These are phyloP conservation scores for Ehretia macrophylla DNA, from an alignment of 257 asterid genomes.

Conservation along the genomic window DNA sequence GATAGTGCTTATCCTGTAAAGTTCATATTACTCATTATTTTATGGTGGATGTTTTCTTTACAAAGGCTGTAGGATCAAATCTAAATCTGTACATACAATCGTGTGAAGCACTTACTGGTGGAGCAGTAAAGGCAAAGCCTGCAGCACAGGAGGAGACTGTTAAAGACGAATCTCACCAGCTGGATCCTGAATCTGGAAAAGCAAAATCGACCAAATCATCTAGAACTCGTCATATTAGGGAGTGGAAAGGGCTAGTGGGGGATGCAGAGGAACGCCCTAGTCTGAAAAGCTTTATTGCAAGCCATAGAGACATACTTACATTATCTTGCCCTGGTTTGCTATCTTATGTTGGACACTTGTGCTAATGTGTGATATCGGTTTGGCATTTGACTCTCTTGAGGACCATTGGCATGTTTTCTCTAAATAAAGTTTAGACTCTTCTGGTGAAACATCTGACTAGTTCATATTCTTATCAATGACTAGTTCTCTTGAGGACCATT, in stretches of 20 bases:
- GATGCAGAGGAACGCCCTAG: slow-evolving; percentile 39
- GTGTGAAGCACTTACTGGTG: slow-evolving; percentile 35
- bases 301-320: too few relatives aligned
- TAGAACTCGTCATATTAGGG: slow-evolving; percentile 33
- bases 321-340: too few relatives aligned
- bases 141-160: slow-evolving; percentile 29
- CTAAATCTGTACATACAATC: slow-evolving; percentile 53
- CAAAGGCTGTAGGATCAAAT: slow-evolving; percentile 72
- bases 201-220: slow-evolving; percentile 27
- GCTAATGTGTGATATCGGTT: too few relatives aligned
- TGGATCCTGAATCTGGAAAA: slow-evolving; percentile 44
- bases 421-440: too few relatives aligned
- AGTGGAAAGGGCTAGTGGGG: slow-evolving; percentile 38
- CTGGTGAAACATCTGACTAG: too few relatives aligned
- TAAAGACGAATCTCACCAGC: slow-evolving; percentile 34
- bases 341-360: too few relatives aligned
- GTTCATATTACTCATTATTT: slow-evolving; percentile 12
- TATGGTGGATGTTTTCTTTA: slow-evolving; percentile 6
- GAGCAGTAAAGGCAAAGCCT: slow-evolving; percentile 23
- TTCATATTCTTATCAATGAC: too few relatives aligned
- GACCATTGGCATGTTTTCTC: too few relatives aligned
- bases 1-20: neutral
- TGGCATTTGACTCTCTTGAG: too few relatives aligned
- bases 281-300: slow-evolving; percentile 31
- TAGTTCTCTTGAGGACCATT: too few relatives aligned